phyloP scores from a whole-genome alignment of 306 rosid genomes.

The Prunus fruticosa region DNA sequence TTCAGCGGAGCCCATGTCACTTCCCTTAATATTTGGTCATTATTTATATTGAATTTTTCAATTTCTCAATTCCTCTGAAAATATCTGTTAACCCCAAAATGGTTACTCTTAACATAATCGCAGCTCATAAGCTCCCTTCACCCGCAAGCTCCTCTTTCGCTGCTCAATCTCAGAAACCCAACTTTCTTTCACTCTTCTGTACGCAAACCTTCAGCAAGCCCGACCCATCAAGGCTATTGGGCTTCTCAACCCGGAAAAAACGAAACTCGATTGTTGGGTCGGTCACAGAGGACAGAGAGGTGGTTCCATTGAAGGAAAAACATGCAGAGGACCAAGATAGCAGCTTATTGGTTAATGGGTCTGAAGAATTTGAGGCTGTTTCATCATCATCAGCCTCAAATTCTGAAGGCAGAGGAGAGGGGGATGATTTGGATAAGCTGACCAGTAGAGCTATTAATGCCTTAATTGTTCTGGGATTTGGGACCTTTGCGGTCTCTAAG shows the following conservation, averaged over 20 bases:
- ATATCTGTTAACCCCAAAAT: conserved; percentile 17
- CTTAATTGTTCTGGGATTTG: conserved; percentile 75
- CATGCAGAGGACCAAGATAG: conserved; percentile 31
- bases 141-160: conserved; percentile 1
- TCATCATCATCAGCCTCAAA: conserved; percentile 31
- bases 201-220: conserved; percentile 18
- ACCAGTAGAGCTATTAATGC: conserved; percentile 61
- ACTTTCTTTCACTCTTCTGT: conserved; percentile 15
- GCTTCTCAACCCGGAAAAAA: conserved; percentile 25
- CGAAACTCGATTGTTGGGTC: conserved; percentile 39
- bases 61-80: neutral
- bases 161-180: conserved; percentile 25
- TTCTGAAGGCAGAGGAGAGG: conserved; percentile 24
- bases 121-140: conserved; percentile 24
- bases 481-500: conserved; percentile 76
- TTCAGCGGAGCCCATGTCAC: neutral
- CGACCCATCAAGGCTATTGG: conserved; percentile 16
- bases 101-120: conserved; percentile 43
- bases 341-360: conserved; percentile 29
- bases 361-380: conserved; percentile 32
- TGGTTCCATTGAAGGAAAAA: conserved; percentile 33
- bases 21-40: neutral
- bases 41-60: neutral
- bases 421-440: conserved; percentile 32
- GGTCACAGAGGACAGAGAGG: conserved; percentile 54